Evolutionary conservation across 202 grass and related monocot species (phyloP), one percentile per base, ranked within the genome.

Genomic region (Panicum hallii): DNA sequence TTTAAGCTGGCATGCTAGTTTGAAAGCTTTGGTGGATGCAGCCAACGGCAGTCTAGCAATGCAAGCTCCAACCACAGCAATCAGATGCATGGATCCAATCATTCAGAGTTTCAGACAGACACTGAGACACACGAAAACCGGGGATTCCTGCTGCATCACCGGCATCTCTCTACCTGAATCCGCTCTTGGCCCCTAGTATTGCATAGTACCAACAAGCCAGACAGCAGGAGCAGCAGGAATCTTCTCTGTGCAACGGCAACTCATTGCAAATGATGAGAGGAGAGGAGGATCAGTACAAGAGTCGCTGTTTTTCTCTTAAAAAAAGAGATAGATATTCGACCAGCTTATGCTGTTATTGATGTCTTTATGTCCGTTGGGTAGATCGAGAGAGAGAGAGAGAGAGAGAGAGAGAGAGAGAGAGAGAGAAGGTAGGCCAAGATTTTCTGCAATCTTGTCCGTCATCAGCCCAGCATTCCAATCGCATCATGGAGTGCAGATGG

Each of bases 161-260:
- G 70, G 63, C 64, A 64, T 36, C 42, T 61, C 7, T 63, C 2
- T 14, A 14, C 43, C 49, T 58, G 47, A 70, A 83, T 73, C 79
- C 79, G 60, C 58, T 67, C 72, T 73, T 86, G 83, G 57, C 83
- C 40, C 72, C 63, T 78, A 50, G 78, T 72, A 67, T 66, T 53
- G 7, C 38, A 80, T 71, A 34, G 36, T 38, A 16, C 45, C 14
- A 82, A 82, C 72, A 72, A 67, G 58, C 58, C 11, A 30, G 77
- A 67, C 66, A 67, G 5, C 47, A 62, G 17, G 79, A 82, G 81
- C 55, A 72, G 10, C 28, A 61, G 32, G 84, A 83, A 83, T 90
- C 88, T 79, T 86, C 83, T 83, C 58, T 62, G 74, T 44, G 49
- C 67, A 79, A 83, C 88, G 11, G 72, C 83, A 79, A 34, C 74